A percentile compares a stretch with the other conserved stretches of the same genome.
phyloP scores from a whole-genome alignment of 164 flowering plant species.

The Annona cherimola region DNA sequence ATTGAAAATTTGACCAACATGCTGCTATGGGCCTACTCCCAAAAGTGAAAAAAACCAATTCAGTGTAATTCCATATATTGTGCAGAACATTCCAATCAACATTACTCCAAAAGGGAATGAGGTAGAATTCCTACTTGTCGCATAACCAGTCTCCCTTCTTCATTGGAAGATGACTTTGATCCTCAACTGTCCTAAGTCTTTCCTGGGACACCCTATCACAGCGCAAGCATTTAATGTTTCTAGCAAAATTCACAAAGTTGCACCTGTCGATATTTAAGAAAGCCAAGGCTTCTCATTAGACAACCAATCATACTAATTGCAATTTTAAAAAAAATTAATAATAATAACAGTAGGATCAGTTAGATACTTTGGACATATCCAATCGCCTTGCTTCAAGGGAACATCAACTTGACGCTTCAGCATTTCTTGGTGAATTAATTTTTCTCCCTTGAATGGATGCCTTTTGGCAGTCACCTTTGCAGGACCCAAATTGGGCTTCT shows the following conservation, averaged over 20 bases:
- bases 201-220: constrained; percentile 53
- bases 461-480: constrained; percentile 13
- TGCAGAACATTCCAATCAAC: not conserved
- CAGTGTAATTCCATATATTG: not conserved
- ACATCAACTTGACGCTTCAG: constrained; percentile 20
- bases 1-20: not conserved
- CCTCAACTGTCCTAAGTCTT: constrained; percentile 43
- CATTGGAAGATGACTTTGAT: constrained; percentile 62
- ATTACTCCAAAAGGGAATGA: not conserved
- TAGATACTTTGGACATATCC: constrained; percentile 82
- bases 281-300: not conserved
- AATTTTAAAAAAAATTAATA: not conserved
- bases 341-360: not conserved
- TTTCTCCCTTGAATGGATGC: constrained; percentile 7
- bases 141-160: constrained; percentile 98
- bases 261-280: constrained; percentile 40
- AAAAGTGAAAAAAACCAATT: not conserved
- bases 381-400: constrained; percentile 69
- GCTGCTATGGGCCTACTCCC: not conserved
- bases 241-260: constrained; percentile 74
- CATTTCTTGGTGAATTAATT: constrained; percentile 16
- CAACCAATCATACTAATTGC: not conserved
- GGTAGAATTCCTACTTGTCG: constrained; percentile 41
- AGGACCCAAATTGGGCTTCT: constrained; percentile 23
- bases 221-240: constrained; percentile 70